phyloP scores from a whole-genome alignment of 371 early-diverging fungal species.

The Actinomortierella wolfii region DNA sequence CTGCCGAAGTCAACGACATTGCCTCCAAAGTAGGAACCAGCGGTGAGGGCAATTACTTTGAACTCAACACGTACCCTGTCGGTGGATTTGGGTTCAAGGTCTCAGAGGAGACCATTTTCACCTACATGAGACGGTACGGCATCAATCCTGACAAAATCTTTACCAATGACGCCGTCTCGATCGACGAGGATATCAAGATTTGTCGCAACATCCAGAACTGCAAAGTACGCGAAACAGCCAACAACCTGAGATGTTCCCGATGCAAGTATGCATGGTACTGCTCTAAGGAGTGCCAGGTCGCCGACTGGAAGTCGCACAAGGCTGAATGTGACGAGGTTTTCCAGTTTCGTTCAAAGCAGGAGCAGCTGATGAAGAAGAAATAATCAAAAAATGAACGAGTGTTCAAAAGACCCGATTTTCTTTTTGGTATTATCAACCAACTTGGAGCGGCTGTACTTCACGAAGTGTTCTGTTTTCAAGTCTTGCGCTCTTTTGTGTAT shows the following conservation, averaged over 20 bases:
- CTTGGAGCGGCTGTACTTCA: too few species aligned
- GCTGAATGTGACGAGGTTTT: constrained; percentile 1
- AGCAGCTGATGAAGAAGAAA: too few species aligned
- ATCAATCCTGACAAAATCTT: constrained; percentile 19
- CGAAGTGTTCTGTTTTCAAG: too few species aligned
- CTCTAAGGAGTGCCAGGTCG: constrained; percentile 2
- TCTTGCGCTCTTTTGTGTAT: too few species aligned
- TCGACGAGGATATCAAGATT: not conserved
- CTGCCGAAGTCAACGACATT: constrained; percentile 7
- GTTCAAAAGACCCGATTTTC: too few species aligned
- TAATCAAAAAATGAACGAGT: too few species aligned
- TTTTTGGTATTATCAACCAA: too few species aligned
- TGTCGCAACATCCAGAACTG: not conserved
- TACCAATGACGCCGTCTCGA: not conserved
- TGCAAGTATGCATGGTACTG: constrained; percentile 11
- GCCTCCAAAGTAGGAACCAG: not conserved
- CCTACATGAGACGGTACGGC: constrained; percentile 32
- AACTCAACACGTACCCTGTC: constrained; percentile 9
- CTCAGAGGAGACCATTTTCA: constrained; percentile 24
- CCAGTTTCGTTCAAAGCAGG: too few species aligned
- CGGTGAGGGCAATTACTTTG: constrained; percentile 18
- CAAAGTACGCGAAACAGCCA: not conserved
- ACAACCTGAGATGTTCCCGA: constrained; percentile 1
- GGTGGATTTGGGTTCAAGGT: constrained; percentile 22
- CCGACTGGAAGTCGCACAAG: constrained; percentile 8